phyloP scores from a whole-genome alignment of 768 basidiomycete species.

The Panaeolus papilionaceus region DNA sequence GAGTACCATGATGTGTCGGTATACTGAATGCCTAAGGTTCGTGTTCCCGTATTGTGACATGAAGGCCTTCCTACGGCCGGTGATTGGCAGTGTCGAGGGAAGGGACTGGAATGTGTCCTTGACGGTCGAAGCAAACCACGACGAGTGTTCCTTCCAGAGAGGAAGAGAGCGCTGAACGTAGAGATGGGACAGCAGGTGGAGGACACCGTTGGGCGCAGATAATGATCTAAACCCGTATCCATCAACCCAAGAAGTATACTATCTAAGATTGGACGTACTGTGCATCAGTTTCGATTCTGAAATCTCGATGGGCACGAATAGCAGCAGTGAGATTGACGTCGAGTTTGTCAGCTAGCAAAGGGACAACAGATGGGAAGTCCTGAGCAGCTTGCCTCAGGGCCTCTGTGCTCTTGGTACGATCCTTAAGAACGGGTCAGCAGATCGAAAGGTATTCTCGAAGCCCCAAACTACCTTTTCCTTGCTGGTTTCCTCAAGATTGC shows the following conservation, averaged over 20 bases:
- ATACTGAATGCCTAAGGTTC: slow-evolving; percentile 57
- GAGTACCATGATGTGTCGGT: slow-evolving; percentile 81
- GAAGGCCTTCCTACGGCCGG: slow-evolving; percentile 39
- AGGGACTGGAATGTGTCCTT: slow-evolving; percentile 46
- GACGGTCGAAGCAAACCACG: slow-evolving; percentile 77
- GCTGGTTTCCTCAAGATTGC: slow-evolving; percentile 53
- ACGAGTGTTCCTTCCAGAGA: slow-evolving; percentile 80
- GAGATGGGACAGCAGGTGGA: slow-evolving; percentile 87
- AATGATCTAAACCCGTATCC: slow-evolving; percentile 38
- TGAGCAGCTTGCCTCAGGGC: slow-evolving; percentile 78
- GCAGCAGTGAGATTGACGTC: slow-evolving; percentile 68
- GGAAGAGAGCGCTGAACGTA: slow-evolving; percentile 81
- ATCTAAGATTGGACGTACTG: slow-evolving; percentile 41
- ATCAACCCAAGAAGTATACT: no score
- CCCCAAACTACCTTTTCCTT: slow-evolving; percentile 42
- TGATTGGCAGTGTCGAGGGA: slow-evolving; percentile 41
- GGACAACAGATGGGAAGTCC: slow-evolving; percentile 82
- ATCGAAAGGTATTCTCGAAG: not conserved
- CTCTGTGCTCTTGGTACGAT: slow-evolving; percentile 62
- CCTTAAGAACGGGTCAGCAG: slow-evolving; percentile 37
- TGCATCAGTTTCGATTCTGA: slow-evolving; percentile 73
- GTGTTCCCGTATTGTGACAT: slow-evolving; percentile 45
- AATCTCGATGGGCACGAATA: slow-evolving; percentile 64
- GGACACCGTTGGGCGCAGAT: slow-evolving; percentile 47
- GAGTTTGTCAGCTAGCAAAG: slow-evolving; percentile 85